phyloP scores from a whole-genome alignment of 2,329 filamentous ascomycete genomes.

The Corinectria fuckeliana region DNA sequence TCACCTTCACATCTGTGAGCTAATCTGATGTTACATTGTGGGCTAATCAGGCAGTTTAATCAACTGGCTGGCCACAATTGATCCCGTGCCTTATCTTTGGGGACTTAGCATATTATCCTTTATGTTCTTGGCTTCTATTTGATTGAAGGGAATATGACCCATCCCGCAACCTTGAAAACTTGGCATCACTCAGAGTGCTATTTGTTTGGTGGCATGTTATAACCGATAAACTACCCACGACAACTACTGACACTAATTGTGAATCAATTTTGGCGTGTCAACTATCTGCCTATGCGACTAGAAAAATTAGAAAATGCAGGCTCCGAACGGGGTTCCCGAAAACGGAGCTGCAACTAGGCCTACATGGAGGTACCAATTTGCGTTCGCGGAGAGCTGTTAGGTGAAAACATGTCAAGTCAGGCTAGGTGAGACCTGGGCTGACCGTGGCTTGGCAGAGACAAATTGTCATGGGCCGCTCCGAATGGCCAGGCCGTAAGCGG shows the following conservation, averaged over 20 bases:
- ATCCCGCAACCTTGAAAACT: slow-evolving; percentile 2
- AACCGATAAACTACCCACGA: neutral
- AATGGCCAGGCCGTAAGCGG: slow-evolving; percentile 12
- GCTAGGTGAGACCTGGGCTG: neutral
- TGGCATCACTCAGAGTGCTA: neutral
- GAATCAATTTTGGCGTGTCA: neutral
- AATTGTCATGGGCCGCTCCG: slow-evolving; percentile 9
- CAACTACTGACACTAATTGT: neutral
- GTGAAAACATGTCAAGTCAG: neutral
- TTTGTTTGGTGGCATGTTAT: neutral
- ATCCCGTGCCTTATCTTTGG: slow-evolving; percentile 1
- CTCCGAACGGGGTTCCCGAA: neutral
- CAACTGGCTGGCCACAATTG: neutral
- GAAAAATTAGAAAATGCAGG: neutral
- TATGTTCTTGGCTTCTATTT: neutral
- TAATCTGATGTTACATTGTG: neutral
- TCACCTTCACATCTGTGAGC: neutral
- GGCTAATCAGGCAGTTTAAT: neutral
- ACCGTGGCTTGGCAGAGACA: slow-evolving; percentile 7
- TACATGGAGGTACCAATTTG: no score
- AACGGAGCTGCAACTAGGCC: neutral
- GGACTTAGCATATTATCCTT: neutral
- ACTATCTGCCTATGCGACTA: neutral
- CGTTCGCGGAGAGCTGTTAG: neutral
- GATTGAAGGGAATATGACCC: slow-evolving; percentile 5